These are phyloP conservation scores for Ceratobasidium sp. DNA, from an alignment of 1,284 basidiomycete genomes.

Conservation along the genomic window DNA sequence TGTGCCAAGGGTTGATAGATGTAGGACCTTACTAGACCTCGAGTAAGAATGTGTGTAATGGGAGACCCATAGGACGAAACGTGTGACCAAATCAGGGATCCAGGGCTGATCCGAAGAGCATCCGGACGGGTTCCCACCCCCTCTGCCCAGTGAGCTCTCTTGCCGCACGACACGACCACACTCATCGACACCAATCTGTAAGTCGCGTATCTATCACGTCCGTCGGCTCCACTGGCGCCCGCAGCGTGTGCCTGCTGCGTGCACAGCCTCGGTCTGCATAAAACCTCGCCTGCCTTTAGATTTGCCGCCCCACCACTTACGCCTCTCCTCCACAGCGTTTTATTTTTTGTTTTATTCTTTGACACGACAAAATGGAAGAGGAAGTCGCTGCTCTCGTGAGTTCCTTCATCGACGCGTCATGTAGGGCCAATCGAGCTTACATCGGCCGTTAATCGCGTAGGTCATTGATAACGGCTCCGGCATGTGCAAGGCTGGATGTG, in stretches of 20 bases:
- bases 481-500: conserved; percentile 67
- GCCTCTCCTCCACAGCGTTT: conserved; percentile 6
- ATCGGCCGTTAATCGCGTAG: conserved; percentile 44
- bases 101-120: conserved; percentile 24
- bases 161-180: conserved; percentile 30
- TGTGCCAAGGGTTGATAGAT: conserved; percentile 80
- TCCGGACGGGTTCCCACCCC: conserved; percentile 25
- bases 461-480: conserved; percentile 64
- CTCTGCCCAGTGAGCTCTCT: conserved; percentile 37
- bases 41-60: not conserved
- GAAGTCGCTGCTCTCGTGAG: conserved; percentile 50
- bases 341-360: conserved; percentile 14
- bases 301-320: not conserved
- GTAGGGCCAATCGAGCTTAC: not conserved
- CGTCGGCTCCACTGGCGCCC: not conserved
- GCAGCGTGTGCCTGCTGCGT: not conserved
- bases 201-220: not conserved
- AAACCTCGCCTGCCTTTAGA: not conserved
- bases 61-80: not conserved
- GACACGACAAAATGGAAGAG: conserved; percentile 47
- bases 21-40: conserved; percentile 64
- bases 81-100: conserved; percentile 12
- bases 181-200: conserved; percentile 11
- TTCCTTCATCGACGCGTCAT: not conserved
- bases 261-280: conserved; percentile 14